Evolutionary conservation across 495 filamentous ascomycete genomes (phyloP).

Genomic region (Antarctomyces pellizariae): DNA sequence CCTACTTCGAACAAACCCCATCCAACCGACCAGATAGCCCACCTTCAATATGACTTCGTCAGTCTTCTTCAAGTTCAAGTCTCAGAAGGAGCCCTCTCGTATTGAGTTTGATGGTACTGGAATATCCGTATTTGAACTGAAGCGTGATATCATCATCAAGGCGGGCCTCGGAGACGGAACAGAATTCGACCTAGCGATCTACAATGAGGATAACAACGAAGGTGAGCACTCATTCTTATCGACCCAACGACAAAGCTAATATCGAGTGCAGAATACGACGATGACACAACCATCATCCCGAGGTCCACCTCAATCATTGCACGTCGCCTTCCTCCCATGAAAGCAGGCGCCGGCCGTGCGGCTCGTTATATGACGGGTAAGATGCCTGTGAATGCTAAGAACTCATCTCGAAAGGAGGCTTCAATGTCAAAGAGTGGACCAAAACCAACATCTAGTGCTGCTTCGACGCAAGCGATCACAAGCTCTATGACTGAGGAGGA

Average conservation of each 20-base stretch:
- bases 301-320: slow-evolving; percentile 87
- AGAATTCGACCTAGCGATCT: slow-evolving; percentile 90
- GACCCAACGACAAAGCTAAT: slow-evolving; percentile 10
- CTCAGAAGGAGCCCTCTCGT: slow-evolving; percentile 79
- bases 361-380: slow-evolving; percentile 93
- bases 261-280: slow-evolving; percentile 53
- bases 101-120: slow-evolving; percentile 95
- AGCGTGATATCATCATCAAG: slow-evolving; percentile 88
- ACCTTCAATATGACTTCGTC: slow-evolving; percentile 67
- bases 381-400: slow-evolving; percentile 80
- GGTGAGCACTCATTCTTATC: slow-evolving; percentile 30
- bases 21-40: too few species aligned
- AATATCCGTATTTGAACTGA: slow-evolving; percentile 95
- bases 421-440: slow-evolving; percentile 14
- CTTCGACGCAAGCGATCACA: slow-evolving; percentile 33
- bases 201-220: slow-evolving; percentile 73
- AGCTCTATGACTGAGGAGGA: slow-evolving; percentile 72
- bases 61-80: slow-evolving; percentile 99
- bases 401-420: slow-evolving; percentile 43
- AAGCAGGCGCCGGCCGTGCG: slow-evolving; percentile 63
- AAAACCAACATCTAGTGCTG: slow-evolving; percentile 21
- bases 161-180: slow-evolving; percentile 85
- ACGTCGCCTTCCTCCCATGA: slow-evolving; percentile 57
- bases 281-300: slow-evolving; percentile 88
- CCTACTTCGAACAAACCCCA: too few species aligned